Evolutionary conservation across 768 basidiomycete genomes (phyloP).

Genomic region (Phaffia tasmanica): DNA sequence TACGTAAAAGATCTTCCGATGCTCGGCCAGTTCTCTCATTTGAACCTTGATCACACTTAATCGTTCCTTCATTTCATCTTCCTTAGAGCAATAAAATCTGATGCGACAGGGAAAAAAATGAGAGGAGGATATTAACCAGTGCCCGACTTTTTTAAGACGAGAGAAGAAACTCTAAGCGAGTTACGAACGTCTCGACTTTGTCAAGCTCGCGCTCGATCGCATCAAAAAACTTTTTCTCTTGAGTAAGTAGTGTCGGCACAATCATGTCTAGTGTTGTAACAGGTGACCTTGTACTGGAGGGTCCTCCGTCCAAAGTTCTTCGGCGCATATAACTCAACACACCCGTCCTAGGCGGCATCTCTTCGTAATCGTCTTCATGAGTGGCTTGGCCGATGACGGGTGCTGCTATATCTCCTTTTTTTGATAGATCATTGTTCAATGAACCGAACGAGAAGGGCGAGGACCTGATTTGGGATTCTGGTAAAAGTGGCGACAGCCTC

Average conservation of each 20-base stretch:
- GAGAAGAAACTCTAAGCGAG: background rate
- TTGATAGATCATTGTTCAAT: background rate
- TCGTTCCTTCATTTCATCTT: conserved; percentile 47
- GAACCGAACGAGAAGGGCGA: no score
- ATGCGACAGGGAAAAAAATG: background rate
- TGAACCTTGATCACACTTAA: conserved; percentile 51
- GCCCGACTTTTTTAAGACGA: background rate
- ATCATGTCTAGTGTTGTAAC: conserved; percentile 35
- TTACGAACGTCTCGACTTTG: conserved; percentile 58
- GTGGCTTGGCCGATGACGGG: conserved; percentile 9
- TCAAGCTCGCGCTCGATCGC: conserved; percentile 65
- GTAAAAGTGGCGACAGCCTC: background rate
- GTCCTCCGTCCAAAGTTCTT: no score
- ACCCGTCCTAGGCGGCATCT: conserved; percentile 12
- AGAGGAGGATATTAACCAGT: background rate
- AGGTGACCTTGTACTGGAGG: background rate
- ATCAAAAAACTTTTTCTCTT: conserved; percentile 62
- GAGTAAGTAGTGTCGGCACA: conserved; percentile 48
- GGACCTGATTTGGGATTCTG: background rate
- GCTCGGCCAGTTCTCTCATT: conserved; percentile 60
- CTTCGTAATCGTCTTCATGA: background rate
- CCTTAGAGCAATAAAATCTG: conserved; percentile 56
- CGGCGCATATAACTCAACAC: conserved; percentile 6
- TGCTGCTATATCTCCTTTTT: conserved; percentile 2
- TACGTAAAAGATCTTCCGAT: conserved; percentile 44